Percentiles rank a stretch among this genome's conserved stretches.
phyloP scores from a whole-genome alignment of 768 basidiomycete genomes.

The Brasilioporus rufonigricans region DNA sequence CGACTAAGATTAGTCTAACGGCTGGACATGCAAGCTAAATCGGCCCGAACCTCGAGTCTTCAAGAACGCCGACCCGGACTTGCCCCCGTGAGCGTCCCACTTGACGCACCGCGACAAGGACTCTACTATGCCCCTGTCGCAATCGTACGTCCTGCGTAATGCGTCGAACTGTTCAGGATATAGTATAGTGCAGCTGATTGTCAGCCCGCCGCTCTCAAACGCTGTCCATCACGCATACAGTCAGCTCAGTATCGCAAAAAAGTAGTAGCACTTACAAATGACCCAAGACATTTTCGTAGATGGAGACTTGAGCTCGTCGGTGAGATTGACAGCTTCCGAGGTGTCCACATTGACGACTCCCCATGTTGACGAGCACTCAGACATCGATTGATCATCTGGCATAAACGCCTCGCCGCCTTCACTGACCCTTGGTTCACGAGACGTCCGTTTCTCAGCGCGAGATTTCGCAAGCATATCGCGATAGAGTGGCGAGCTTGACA shows the following conservation, averaged over 20 bases:
- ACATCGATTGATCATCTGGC: slow-evolving; percentile 83
- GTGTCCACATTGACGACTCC: slow-evolving; percentile 85
- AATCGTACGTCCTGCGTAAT: slow-evolving; percentile 87
- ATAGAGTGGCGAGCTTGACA: slow-evolving; percentile 71
- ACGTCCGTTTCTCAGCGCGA: slow-evolving; percentile 71
- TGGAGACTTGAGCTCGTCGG: slow-evolving; percentile 70
- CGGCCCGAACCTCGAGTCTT: slow-evolving; percentile 78
- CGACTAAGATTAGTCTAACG: background rate
- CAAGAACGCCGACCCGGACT: slow-evolving; percentile 94
- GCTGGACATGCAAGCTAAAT: background rate
- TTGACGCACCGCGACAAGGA: slow-evolving; percentile 92
- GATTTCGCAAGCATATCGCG: slow-evolving; percentile 77
- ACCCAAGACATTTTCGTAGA: slow-evolving; percentile 82
- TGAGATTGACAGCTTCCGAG: slow-evolving; percentile 62
- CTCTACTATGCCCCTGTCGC: slow-evolving; percentile 92
- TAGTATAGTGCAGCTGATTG: slow-evolving; percentile 90
- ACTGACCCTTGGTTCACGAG: slow-evolving; percentile 50
- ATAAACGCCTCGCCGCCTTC: slow-evolving; percentile 85
- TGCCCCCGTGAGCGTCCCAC: slow-evolving; percentile 94
- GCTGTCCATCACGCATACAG: slow-evolving; percentile 41
- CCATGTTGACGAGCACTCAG: slow-evolving; percentile 88
- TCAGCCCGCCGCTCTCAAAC: slow-evolving; percentile 86
- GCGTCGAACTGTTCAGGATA: slow-evolving; percentile 98
- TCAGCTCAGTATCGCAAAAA: slow-evolving; percentile 1
- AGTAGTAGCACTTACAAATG: slow-evolving; percentile 52